A percentile compares a stretch with the other conserved stretches of the same genome.
phyloP scores from a whole-genome alignment of 1,139 yeast genomes.

The Protomyces macrosporus region DNA sequence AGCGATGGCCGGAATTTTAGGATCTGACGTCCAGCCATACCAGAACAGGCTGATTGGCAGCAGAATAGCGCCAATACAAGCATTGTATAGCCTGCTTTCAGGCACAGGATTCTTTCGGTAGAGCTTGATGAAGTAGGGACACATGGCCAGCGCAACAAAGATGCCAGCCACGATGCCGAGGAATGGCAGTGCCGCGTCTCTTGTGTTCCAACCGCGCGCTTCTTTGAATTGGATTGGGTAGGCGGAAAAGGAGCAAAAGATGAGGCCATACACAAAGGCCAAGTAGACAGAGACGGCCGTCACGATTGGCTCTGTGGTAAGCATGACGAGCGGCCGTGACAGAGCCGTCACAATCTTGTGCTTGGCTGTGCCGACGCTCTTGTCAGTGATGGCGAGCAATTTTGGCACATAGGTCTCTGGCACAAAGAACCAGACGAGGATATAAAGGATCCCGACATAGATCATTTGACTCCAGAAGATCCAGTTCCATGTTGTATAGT shows the following conservation, averaged over 20 bases:
- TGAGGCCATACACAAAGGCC: constrained; percentile 55
- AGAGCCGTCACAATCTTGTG: constrained; percentile 12
- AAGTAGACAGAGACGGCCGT: constrained; percentile 53
- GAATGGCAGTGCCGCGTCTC: constrained; percentile 50
- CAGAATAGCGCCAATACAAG: constrained; percentile 14
- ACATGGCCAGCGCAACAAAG: constrained; percentile 34
- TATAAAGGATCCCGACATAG: constrained; percentile 48
- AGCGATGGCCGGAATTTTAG: constrained; percentile 30
- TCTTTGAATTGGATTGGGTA: constrained; percentile 63
- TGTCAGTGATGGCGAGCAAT: constrained; percentile 48
- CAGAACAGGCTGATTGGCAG: constrained; percentile 28
- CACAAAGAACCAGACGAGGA: constrained; percentile 51
- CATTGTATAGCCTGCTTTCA: constrained; percentile 15
- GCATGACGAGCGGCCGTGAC: constrained; percentile 49
- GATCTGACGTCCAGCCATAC: constrained; percentile 31
- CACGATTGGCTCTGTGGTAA: constrained; percentile 58
- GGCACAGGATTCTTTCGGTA: constrained; percentile 44
- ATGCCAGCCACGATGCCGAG: constrained; percentile 50
- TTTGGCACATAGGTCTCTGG: constrained; percentile 93
- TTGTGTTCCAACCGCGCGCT: constrained; percentile 54
- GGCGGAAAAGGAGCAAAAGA: constrained; percentile 72
- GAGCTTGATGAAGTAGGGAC: constrained; percentile 36
- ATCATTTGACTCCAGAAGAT: constrained; percentile 49
- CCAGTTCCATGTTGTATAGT: constrained; percentile 58
- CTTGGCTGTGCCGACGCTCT: constrained; percentile 9